Conservation (phyloP, 179 eudicot species). For the Silene coronaria region DNA sequence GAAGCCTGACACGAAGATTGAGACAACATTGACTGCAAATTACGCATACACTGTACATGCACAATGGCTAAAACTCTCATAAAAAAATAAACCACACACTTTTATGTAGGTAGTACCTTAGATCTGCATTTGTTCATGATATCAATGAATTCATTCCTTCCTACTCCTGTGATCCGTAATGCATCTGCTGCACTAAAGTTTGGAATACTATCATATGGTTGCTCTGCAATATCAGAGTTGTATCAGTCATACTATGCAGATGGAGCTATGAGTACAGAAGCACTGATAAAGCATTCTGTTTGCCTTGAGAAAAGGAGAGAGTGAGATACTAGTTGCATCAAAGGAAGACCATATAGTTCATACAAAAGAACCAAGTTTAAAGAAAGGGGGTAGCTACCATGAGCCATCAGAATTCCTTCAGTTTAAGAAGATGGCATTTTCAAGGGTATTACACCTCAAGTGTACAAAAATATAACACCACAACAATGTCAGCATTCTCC, state of each 20-base stretch:
- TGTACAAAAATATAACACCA: background rate
- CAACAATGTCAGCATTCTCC: background rate
- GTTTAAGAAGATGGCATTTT: background rate
- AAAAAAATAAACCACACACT: slow-evolving; percentile 10
- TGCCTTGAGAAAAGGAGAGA: background rate
- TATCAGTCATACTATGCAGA: slow-evolving; percentile 13
- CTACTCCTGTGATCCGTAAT: slow-evolving; percentile 82
- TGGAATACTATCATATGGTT: slow-evolving; percentile 97
- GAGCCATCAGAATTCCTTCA: background rate
- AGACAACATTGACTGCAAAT: background rate
- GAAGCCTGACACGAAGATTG: background rate
- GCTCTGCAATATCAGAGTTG: slow-evolving; percentile 51
- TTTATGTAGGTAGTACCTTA: slow-evolving; percentile 49
- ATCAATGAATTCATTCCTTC: slow-evolving; percentile 98
- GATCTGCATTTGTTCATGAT: slow-evolving; percentile 99
- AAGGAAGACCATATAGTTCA: slow-evolving; percentile 2
- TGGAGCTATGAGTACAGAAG: slow-evolving; percentile 6
- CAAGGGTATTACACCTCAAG: background rate
- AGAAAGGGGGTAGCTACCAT: background rate
- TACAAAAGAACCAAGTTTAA: background rate
- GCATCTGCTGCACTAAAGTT: slow-evolving; percentile 99
- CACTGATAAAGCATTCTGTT: slow-evolving; percentile 7
- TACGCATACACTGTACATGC: background rate
- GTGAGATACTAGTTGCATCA: background rate
- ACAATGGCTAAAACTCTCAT: background rate